Base-by-base conservation (phyloP, 371 early-diverging fungal genomes). In the Mucor velutinosus region DNA sequence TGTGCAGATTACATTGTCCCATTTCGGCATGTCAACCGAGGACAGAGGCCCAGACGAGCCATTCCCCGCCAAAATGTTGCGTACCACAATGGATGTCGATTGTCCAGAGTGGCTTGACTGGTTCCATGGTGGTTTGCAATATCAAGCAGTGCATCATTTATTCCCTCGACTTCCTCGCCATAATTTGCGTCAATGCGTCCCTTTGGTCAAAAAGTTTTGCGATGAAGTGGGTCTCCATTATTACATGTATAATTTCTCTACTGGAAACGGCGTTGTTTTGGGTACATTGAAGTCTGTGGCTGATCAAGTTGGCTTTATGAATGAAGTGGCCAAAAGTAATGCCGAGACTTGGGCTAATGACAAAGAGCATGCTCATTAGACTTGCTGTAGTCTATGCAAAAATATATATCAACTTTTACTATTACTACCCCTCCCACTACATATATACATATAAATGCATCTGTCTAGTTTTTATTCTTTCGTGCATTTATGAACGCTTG, bases 41-140 rank as follows among this genome's bases (percentile, higher is more conserved):
- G 92, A 92, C 37, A 74, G 86, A 43, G 90, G 90, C 19, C 88
- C 90, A 0, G 74, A 82, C 32, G 95, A 95, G 73, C 82, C 89
- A 33, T 97, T 94, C 72, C 90, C 94, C 3, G 92, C 89, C 45
- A 91, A 92, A 73, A 92, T 90, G 84, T 79, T 96, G 35, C 87
- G 97, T 59, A 98, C 98, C 0, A 95, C 95, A n/a, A 96, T 97
- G 95, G 96, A 98, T 79, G 94, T 97, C 0, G 94, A 95, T 66
- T 98, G 98, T 79, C 94, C 97, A 11, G 79, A 77, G 66, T 97
- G 94, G 94, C 67, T 98, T 47, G 97, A 98, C 74, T 97, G 97
- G 97, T 93, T 97, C 83, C 98, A 98, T 68, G 98, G 98, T 59
- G 98, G 97, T 6, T 83, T 97, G 27, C 96, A 97, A 75, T 98